Base-by-base conservation (phyloP, 2,329 filamentous ascomycete species). In the Trichoderma guizhouense region DNA sequence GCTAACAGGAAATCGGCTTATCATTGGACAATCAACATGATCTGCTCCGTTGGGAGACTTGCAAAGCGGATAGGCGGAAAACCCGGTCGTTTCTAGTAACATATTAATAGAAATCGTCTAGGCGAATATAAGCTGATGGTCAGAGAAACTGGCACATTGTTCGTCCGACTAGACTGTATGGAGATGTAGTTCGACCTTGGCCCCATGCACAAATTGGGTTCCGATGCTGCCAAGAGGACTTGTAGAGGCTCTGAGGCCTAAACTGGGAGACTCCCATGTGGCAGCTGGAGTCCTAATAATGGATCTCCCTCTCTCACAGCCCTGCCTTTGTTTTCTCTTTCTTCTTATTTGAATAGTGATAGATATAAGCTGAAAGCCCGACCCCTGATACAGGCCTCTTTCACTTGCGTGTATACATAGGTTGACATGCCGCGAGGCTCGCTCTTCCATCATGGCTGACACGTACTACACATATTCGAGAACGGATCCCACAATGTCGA, bases 111-210 rank as follows among this genome's bases (percentile, higher is more conserved):
- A 43, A 68, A 2, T 32, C 5, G 53, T 24, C n/a, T 34, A 65
- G 43, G 62, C 39, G 47, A 15, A 65, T 64, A 51, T 65, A 53
- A 65, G 62, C 43, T 53, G 34, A 68, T 68, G n/a, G 53, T 24
- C 12, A 21, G 53, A 68, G 65, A 24, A 53, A 28, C 32, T 66
- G 63, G 63, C 63, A 55, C 43, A 51, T 32, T n/a, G 47, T 12
- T 36, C 47, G 21, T 66, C 51, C 21, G 9, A 11, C 65, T 21
- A 60, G 32, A 30, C 65, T 47, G 18, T 11, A 60, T 34, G 15
- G n/a, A 60, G 57, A 14, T 53, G 47, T 53, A 65, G 43, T 8
- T 55, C 9, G 26, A 24, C 21, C 1, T 58, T 58, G 47, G 28
- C 30, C 51, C 64, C 64, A 68, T 58, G 8, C 34, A 34, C 21